Conservation (phyloP, 202 grass and related monocot species). For the Thinopyrum obtusiflorum region DNA sequence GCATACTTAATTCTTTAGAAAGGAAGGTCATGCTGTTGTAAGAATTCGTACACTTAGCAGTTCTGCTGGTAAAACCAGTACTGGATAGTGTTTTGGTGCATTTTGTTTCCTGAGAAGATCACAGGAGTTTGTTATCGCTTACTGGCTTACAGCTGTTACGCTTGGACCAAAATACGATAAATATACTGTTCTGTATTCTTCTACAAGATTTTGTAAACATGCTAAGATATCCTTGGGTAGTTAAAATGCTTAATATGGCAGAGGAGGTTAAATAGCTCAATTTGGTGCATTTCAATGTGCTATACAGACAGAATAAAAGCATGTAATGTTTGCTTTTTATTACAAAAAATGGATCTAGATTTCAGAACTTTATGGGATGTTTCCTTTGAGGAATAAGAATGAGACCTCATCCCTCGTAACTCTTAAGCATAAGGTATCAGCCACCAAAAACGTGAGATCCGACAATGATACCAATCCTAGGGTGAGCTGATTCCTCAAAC, state of each 20-base stretch:
- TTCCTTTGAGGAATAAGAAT: background rate
- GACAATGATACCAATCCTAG: background rate
- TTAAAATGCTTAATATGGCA: background rate
- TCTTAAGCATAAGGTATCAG: background rate
- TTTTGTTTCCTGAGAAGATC: background rate
- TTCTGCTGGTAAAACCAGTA: background rate
- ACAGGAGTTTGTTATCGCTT: background rate
- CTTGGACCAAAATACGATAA: background rate
- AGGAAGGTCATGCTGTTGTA: background rate
- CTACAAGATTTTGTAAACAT: background rate
- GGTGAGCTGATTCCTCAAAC: background rate
- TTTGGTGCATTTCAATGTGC: background rate
- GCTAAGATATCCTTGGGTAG: background rate
- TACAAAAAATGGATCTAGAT: background rate
- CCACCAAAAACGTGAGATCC: background rate
- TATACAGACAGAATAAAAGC: background rate
- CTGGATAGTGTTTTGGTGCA: background rate
- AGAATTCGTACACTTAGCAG: background rate
- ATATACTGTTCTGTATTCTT: background rate
- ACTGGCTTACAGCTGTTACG: background rate
- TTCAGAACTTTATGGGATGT: background rate
- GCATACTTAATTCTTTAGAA: background rate
- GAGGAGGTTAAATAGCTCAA: background rate
- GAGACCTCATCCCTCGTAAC: background rate
- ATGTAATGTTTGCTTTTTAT: background rate